Evolutionary conservation across 2,329 filamentous ascomycete genomes (phyloP), one percentile per base, ranked within the genome.

Genomic region (Elsinoe perseae): DNA sequence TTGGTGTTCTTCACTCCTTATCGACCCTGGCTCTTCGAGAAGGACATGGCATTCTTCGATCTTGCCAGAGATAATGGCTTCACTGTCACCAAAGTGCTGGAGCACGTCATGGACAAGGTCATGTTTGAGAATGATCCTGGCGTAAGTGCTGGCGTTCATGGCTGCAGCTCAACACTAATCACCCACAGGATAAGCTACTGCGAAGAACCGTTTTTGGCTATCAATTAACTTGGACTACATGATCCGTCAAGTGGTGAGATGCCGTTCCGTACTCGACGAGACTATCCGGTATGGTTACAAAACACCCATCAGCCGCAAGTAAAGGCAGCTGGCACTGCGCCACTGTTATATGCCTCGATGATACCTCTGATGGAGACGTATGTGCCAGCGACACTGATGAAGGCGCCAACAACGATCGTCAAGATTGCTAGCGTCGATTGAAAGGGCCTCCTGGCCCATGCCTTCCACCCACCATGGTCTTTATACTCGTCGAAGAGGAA

Each of bases 1-100:
- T 80, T 91, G 64, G 90, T 96, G 6, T 95, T 96, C 70, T 97
- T 96, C 74, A 95, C 91, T 0, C 91, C 89, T 18, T 95, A 97
- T 72, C 79, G 93, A 60, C 91, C 92, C 1, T 96, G 91, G 91
- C 75, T 96, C 66, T 77, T 87, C 64, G 80, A 90, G 60, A 87
- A 89, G 70, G 93, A 95, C 65, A 76, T 95, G 68, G 81, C 80
- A 3, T 96, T 96, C 74, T 96, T 96, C 67, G 86, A 90, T 50
- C 66, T 90, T 57, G 87, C 85, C 3, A 76, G 81, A 58, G 80
- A 81, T 53, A 78, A 76, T 50, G 90, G 89, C 0, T 87, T 96
- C 59, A 72, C 72, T 14, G 90, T 95, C 2, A 84, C 85, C 61
- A 89, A 92, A 74, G 78, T 95, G 30, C 75, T 91, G 48, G 89